A percentile compares a stretch with the other conserved stretches of the same genome.
phyloP scores from a whole-genome alignment of 345 rosid species.

The Kandelia obovata region DNA sequence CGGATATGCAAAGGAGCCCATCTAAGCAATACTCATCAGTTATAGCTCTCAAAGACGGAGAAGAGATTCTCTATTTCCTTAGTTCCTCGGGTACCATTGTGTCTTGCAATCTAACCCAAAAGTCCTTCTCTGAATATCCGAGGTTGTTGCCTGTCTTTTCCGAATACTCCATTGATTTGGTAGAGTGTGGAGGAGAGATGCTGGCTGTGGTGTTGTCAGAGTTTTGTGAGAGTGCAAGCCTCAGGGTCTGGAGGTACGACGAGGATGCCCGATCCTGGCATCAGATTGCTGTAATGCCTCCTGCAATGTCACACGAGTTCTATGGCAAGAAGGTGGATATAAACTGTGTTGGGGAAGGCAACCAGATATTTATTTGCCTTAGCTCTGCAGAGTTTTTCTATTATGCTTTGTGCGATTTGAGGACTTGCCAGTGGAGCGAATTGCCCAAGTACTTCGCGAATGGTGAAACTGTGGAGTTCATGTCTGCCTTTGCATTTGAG shows the following conservation, averaged over 20 bases:
- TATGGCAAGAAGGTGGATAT: constrained; percentile 71
- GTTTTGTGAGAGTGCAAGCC: constrained; percentile 71
- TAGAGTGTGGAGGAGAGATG: constrained; percentile 70
- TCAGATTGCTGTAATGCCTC: constrained; percentile 71
- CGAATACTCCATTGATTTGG: constrained; percentile 81
- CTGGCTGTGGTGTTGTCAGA: constrained; percentile 66
- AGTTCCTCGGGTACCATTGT: constrained; percentile 67
- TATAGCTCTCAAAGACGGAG: constrained; percentile 41
- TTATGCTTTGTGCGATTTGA: constrained; percentile 49
- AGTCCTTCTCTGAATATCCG: constrained; percentile 61
- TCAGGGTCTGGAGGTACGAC: constrained; percentile 70
- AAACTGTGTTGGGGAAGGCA: constrained; percentile 73
- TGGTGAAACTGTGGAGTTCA: constrained; percentile 64
- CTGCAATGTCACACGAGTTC: constrained; percentile 74
- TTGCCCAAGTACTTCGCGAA: constrained; percentile 45
- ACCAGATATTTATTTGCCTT: constrained; percentile 63
- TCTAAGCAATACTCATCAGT: constrained; percentile 84
- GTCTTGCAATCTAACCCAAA: constrained; percentile 52
- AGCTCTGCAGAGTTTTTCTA: constrained; percentile 54
- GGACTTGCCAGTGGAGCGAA: constrained; percentile 55
- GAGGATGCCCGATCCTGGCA: constrained; percentile 48
- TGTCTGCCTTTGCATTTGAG: constrained; percentile 78
- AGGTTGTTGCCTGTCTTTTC: constrained; percentile 61
- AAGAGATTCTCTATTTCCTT: constrained; percentile 60
- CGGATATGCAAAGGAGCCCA: constrained; percentile 77